These are phyloP conservation scores for Globisporangium uncinulatum DNA, from an alignment of 352 stramenopile species.

Conservation along the genomic window DNA sequence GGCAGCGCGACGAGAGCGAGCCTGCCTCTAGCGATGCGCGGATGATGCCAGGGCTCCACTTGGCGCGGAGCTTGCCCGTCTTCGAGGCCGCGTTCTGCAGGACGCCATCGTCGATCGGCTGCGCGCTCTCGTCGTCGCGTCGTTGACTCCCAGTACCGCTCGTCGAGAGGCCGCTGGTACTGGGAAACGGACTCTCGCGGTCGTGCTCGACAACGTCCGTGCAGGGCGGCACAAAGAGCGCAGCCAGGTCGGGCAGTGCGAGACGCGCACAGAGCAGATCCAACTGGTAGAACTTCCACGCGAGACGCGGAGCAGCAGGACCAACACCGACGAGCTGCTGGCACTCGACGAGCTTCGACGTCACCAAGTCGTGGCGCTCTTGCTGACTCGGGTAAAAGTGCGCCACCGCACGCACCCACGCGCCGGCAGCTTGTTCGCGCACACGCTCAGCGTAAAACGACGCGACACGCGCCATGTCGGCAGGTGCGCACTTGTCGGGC, in stretches of 20 bases:
- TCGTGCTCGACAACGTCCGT: slow-evolving; percentile 56
- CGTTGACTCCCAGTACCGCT: not conserved
- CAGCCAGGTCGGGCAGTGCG: slow-evolving; percentile 63
- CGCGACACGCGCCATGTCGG: slow-evolving; percentile 37
- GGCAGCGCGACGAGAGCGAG: slow-evolving; percentile 52
- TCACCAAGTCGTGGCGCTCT: slow-evolving; percentile 50
- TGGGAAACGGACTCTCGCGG: slow-evolving; percentile 8
- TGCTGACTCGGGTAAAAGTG: slow-evolving; percentile 74
- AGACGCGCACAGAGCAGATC: slow-evolving; percentile 79
- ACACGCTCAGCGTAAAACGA: slow-evolving; percentile 47
- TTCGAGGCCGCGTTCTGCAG: slow-evolving; percentile 60
- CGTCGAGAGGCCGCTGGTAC: slow-evolving; percentile 6
- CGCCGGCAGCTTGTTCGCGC: slow-evolving; percentile 60
- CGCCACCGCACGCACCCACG: slow-evolving; percentile 62
- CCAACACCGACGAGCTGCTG: slow-evolving; percentile 28
- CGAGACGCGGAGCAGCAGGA: slow-evolving; percentile 11
- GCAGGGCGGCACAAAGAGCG: slow-evolving; percentile 68
- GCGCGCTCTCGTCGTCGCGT: slow-evolving; percentile 21
- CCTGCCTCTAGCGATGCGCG: slow-evolving; percentile 49
- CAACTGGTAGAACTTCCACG: slow-evolving; percentile 67
- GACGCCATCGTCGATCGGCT: slow-evolving; percentile 58
- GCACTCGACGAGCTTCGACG: slow-evolving; percentile 50
- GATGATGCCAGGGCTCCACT: slow-evolving; percentile 54
- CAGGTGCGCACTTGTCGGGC: slow-evolving; percentile 18
- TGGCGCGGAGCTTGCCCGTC: slow-evolving; percentile 51